Conservation (phyloP, 345 rosid genomes). For the Linum usitatissimum region DNA sequence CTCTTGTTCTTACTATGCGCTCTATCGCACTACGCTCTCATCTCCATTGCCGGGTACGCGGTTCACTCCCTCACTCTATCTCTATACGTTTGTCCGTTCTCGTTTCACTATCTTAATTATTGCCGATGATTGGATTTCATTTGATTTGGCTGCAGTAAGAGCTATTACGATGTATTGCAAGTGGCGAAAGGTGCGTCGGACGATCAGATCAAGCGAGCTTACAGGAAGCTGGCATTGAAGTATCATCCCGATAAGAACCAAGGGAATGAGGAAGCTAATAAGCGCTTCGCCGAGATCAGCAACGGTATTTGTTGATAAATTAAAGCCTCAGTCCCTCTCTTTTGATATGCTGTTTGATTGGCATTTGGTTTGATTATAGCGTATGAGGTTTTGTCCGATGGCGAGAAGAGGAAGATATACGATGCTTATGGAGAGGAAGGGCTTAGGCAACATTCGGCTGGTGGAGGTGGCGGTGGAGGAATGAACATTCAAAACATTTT, state of each 20-base stretch:
- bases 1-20: constrained; percentile 39
- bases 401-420: constrained; percentile 77
- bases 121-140: too few species aligned
- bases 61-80: not conserved
- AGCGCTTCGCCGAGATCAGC: constrained; percentile 79
- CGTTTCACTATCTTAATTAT: too few species aligned
- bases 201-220: constrained; percentile 96
- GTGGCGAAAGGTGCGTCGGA: constrained; percentile 86
- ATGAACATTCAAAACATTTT: constrained; percentile 53
- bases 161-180: constrained; percentile 88
- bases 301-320: constrained; percentile 37
- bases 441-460: constrained; percentile 80
- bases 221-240: constrained; percentile 91
- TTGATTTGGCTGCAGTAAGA: constrained; percentile 42
- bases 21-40: constrained; percentile 30
- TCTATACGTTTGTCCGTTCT: too few species aligned
- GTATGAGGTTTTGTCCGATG: constrained; percentile 88
- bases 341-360: not conserved
- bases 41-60: constrained; percentile 45
- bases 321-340: not conserved
- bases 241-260: constrained; percentile 97
- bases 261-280: constrained; percentile 86
- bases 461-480: constrained; percentile 75
- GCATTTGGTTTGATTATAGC: constrained; percentile 30
- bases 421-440: constrained; percentile 95